Percentiles rank a stretch among this genome's conserved stretches.
Evolutionary conservation across 352 stramenopile genomes (phyloP).

Genomic region (Globisporangium nodosum): DNA sequence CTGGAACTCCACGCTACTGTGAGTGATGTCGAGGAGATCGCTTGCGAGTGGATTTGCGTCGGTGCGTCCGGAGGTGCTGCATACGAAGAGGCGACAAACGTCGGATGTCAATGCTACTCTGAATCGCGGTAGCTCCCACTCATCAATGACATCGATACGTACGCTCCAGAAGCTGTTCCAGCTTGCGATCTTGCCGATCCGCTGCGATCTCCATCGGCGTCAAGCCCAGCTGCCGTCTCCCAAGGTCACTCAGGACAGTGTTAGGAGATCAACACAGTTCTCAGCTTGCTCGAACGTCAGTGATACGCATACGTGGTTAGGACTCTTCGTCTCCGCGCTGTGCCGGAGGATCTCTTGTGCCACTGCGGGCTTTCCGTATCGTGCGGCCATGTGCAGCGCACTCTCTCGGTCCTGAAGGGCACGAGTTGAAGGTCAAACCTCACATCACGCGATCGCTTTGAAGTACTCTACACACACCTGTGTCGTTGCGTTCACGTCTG

Average conservation of each 20-base stretch:
- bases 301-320: slow-evolving; percentile 20
- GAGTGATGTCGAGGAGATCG: slow-evolving; percentile 23
- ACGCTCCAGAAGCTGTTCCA: slow-evolving; percentile 46
- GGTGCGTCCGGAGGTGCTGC: slow-evolving; percentile 21
- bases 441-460: background rate
- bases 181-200: slow-evolving; percentile 26
- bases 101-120: background rate
- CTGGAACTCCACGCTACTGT: slow-evolving; percentile 21
- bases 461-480: slow-evolving; percentile 14
- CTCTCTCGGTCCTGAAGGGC: slow-evolving; percentile 24
- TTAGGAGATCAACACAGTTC: background rate
- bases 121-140: too few species aligned
- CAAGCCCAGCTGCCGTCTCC: slow-evolving; percentile 21
- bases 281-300: background rate
- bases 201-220: slow-evolving; percentile 36
- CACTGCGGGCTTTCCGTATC: slow-evolving; percentile 29
- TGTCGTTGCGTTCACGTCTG: slow-evolving; percentile 27
- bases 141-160: background rate
- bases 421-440: background rate
- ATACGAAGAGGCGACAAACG: background rate
- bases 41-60: slow-evolving; percentile 12
- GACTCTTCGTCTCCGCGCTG: slow-evolving; percentile 22
- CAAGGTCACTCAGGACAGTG: background rate
- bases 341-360: slow-evolving; percentile 35
- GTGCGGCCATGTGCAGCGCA: slow-evolving; percentile 37